These are phyloP conservation scores for Porogramme epimiltina DNA, from an alignment of 1,284 basidiomycete species.

Conservation along the genomic window DNA sequence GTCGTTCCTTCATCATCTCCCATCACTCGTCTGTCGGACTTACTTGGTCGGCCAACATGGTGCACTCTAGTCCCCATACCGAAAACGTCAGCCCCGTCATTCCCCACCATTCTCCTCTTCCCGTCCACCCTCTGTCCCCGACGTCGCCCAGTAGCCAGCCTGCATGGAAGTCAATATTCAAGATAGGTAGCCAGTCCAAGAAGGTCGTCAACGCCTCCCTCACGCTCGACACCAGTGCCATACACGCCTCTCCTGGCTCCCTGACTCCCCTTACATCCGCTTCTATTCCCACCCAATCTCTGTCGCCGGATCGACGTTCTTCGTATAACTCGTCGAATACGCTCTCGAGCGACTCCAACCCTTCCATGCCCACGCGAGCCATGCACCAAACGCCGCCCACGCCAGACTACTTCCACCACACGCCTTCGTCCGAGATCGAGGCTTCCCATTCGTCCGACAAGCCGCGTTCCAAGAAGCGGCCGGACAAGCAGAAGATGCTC, in stretches of 20 bases:
- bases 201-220: slow-evolving; percentile 42
- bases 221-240: slow-evolving; percentile 40
- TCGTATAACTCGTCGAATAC: slow-evolving; percentile 76
- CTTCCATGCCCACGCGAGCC: slow-evolving; percentile 35
- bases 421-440: slow-evolving; percentile 25
- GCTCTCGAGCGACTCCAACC: slow-evolving; percentile 65
- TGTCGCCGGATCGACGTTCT: slow-evolving; percentile 54
- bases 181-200: slow-evolving; percentile 47
- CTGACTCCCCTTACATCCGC: slow-evolving; percentile 42
- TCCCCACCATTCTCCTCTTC: slow-evolving; percentile 20
- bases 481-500: slow-evolving; percentile 49
- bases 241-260: slow-evolving; percentile 36
- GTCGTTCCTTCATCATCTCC: slow-evolving; percentile 16
- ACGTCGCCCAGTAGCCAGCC: slow-evolving; percentile 20
- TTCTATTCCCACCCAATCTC: slow-evolving; percentile 51
- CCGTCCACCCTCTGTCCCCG: slow-evolving; percentile 21
- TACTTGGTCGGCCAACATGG: slow-evolving; percentile 15
- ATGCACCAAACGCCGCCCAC: slow-evolving; percentile 30
- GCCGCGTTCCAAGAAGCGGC: slow-evolving; percentile 60
- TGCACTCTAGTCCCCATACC: slow-evolving; percentile 21
- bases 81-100: slow-evolving; percentile 27
- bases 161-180: slow-evolving; percentile 65
- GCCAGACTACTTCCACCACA: slow-evolving; percentile 29
- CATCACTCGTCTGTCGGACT: slow-evolving; percentile 17
- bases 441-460: slow-evolving; percentile 33